Evolutionary conservation across 2,329 filamentous ascomycete species (phyloP), one percentile per base, ranked within the genome.

Genomic region (Aspergillus caelatus): DNA sequence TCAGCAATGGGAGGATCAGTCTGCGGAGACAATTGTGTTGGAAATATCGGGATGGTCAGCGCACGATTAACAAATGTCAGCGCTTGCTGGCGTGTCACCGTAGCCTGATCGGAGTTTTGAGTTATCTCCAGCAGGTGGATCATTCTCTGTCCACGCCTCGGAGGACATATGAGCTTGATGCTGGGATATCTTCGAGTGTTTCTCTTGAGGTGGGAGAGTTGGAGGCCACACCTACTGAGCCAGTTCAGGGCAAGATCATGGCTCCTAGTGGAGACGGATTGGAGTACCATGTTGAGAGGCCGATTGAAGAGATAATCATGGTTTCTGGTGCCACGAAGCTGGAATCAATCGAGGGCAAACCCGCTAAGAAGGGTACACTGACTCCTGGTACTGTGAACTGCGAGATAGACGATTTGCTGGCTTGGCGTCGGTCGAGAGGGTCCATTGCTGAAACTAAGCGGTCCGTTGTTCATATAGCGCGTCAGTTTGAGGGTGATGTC

Each of bases 91-190:
- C 66, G 9, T 66, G 63, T 36, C 66, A 72, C 58, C 46, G 45
- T 14, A 69, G 67, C 43, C 45, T 75, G 7, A 59, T 69, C 8
- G 59, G 62, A 2, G 69, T 72, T 3, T 61, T 72, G 45, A 46
- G 32, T 1, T 61, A 70, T 54, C 62, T 75, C 4, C 45, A 58
- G 30, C 48, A 58, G 4, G 11, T 67, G 16, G 26, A 59, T 32
- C 10, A 0, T 10, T 45, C 43, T 2, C 12, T 26, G 45, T 14
- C 57, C n/a, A 43, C 56, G 10, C 6, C 48, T 2, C 9, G 21
- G 23, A 26, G 21, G 14, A 12, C 36, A n/a, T 54, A 58, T 45
- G 64, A 66, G 52, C 43, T 68, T 14, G 64, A 62, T 11, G 54
- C 56, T 32, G 54, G 58, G 28, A 11, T 50, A 11, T 39, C 45